These are phyloP conservation scores for Noccaea bulbosa DNA, from an alignment of 345 rosid genomes.

Conservation along the genomic window DNA sequence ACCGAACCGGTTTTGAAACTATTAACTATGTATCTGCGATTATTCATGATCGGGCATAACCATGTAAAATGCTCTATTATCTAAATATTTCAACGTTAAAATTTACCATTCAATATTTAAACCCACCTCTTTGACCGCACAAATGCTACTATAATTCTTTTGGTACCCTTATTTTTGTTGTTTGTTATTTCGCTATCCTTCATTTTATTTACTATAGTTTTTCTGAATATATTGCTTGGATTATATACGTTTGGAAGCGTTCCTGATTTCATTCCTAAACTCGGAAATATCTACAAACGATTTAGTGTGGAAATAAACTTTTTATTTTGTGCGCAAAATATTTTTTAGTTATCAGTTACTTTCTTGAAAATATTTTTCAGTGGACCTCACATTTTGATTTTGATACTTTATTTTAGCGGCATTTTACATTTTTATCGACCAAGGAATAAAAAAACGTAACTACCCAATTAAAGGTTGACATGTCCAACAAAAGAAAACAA, in stretches of 20 bases:
- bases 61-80: not conserved
- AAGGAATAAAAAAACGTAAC: constrained; percentile 20
- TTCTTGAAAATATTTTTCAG: no score
- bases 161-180: not conserved
- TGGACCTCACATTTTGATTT: not conserved
- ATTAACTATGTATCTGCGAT: not conserved
- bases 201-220: not conserved
- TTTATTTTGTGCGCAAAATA: not conserved
- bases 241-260: not conserved
- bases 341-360: no score
- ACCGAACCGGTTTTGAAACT: not conserved
- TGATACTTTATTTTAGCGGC: not conserved
- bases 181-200: not conserved
- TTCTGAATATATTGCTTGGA: not conserved
- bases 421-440: not conserved
- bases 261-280: not conserved
- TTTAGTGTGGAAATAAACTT: not conserved
- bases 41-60: not conserved
- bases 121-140: constrained; percentile 5
- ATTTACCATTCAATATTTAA: constrained; percentile 20
- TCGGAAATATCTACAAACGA: not conserved
- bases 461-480: constrained; percentile 18
- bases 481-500: constrained; percentile 19
- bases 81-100: not conserved
- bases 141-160: not conserved